A percentile compares a stretch with the other conserved stretches of the same genome.
phyloP scores from a whole-genome alignment of 1,284 basidiomycete species.

The Trichosporon inkin region DNA sequence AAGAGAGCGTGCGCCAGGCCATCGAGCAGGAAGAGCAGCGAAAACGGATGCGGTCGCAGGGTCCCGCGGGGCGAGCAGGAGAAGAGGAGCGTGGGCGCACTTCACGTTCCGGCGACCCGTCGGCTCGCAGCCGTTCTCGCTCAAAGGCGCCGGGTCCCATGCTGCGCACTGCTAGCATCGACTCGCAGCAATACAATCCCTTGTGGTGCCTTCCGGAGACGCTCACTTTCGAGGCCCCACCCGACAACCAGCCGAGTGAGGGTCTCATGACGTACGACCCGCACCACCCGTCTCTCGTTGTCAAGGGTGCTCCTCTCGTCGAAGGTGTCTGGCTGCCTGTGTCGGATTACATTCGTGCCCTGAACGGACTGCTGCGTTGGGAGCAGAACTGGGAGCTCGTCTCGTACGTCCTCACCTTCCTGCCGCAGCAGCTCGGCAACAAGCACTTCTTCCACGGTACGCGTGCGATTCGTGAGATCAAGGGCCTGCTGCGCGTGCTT shows the following conservation, averaged over 20 bases:
- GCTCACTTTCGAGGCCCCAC: conserved; percentile 63
- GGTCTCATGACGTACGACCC: conserved; percentile 69
- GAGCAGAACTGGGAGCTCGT: conserved; percentile 92
- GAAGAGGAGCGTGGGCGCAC: conserved; percentile 39
- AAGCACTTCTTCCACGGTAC: conserved; percentile 96
- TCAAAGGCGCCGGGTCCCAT: conserved; percentile 54
- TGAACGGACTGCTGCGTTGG: conserved; percentile 66
- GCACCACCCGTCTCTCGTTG: conserved; percentile 49
- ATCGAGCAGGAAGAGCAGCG: conserved; percentile 32
- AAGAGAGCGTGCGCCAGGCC: conserved; percentile 35
- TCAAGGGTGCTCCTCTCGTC: conserved; percentile 53
- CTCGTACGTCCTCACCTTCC: conserved; percentile 84
- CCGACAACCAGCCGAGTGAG: conserved; percentile 66
- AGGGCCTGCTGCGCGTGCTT: conserved; percentile 63
- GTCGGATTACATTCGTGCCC: conserved; percentile 67
- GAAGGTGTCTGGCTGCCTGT: conserved; percentile 65
- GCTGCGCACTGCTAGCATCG: conserved; percentile 26
- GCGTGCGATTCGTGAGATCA: conserved; percentile 63
- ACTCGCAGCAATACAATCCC: conserved; percentile 52
- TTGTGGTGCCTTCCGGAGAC: conserved; percentile 79
- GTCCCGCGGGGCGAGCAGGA: conserved; percentile 10
- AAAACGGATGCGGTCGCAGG: conserved; percentile 8
- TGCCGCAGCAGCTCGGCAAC: conserved; percentile 88
- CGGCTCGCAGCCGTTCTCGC: conserved; percentile 60
- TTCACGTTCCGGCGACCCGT: conserved; percentile 16